Conservation (phyloP, 768 basidiomycete genomes). For the Podaxis carcinomalis region DNA sequence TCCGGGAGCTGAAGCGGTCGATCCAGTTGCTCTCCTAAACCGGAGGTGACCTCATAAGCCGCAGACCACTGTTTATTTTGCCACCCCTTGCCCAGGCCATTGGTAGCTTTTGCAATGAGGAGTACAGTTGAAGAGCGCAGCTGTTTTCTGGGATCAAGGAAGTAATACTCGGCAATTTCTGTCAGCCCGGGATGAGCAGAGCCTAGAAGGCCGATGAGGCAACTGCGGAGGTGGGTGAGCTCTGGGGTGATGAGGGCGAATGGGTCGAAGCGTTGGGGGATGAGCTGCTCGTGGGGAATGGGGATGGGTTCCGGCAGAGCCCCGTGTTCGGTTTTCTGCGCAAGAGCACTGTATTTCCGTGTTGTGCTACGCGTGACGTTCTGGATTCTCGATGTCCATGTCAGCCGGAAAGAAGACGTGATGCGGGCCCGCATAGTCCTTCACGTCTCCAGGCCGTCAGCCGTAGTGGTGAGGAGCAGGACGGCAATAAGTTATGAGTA, state of each 20-base stretch:
- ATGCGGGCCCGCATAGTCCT: constrained; percentile 1
- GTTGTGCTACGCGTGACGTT: constrained; percentile 24
- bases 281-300: constrained; percentile 21
- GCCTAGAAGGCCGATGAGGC: constrained; percentile 75
- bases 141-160: constrained; percentile 85
- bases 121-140: constrained; percentile 87
- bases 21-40: constrained; percentile 61
- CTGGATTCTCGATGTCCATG: constrained; percentile 8
- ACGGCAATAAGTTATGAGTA: neutral
- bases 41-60: constrained; percentile 48
- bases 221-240: constrained; percentile 64
- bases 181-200: constrained; percentile 86
- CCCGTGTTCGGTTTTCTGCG: constrained; percentile 33
- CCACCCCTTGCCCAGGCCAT: constrained; percentile 76
- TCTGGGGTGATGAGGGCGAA: constrained; percentile 69
- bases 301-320: constrained; percentile 24
- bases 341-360: constrained; percentile 36
- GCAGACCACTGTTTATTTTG: constrained; percentile 56
- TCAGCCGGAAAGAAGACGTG: constrained; percentile 14
- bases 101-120: constrained; percentile 88
- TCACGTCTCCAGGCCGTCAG: constrained; percentile 1
- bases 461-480: neutral
- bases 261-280: constrained; percentile 44
- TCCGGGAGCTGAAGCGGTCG: constrained; percentile 73
- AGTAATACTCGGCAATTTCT: constrained; percentile 90